Evolutionary conservation across 2,329 filamentous ascomycete species (phyloP).

Genomic region (Penicillium aurantiogriseum): DNA sequence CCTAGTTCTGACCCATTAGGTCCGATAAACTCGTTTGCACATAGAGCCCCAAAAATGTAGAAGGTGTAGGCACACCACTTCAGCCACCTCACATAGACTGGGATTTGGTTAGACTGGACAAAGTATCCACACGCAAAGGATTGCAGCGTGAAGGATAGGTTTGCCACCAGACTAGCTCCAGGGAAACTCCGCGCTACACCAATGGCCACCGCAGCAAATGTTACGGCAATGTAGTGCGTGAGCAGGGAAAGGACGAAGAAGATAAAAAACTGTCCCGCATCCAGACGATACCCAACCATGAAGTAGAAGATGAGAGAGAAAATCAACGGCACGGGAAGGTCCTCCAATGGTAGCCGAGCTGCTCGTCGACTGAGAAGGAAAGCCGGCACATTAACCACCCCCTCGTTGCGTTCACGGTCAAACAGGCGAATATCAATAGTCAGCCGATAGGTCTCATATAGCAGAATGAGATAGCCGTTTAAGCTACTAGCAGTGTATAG

Average conservation of each 20-base stretch:
- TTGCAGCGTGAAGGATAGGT: constrained; percentile 70
- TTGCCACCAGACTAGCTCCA: constrained; percentile 68
- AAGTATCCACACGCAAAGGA: constrained; percentile 75
- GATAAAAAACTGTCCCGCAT: constrained; percentile 64
- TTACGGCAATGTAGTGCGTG: constrained; percentile 71
- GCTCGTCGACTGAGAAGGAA: constrained; percentile 69
- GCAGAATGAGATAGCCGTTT: constrained; percentile 72
- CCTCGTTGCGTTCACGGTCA: constrained; percentile 71
- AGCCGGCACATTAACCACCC: constrained; percentile 66
- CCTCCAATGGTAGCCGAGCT: constrained; percentile 67
- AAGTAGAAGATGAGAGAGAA: constrained; percentile 74
- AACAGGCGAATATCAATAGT: constrained; percentile 73
- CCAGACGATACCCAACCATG: constrained; percentile 69
- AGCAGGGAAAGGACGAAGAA: constrained; percentile 69
- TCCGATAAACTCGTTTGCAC: constrained; percentile 66
- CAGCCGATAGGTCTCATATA: constrained; percentile 74
- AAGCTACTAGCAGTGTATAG: constrained; percentile 69
- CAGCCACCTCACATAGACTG: constrained; percentile 74
- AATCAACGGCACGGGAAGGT: constrained; percentile 68
- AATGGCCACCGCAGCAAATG: constrained; percentile 67
- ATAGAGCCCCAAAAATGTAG: constrained; percentile 70
- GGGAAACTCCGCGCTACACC: constrained; percentile 66
- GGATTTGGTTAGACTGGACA: constrained; percentile 69
- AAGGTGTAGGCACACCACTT: constrained; percentile 51
- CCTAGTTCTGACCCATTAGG: constrained; percentile 44